phyloP scores from a whole-genome alignment of 2,329 filamentous ascomycete species.

The Elsinoe perseae region DNA sequence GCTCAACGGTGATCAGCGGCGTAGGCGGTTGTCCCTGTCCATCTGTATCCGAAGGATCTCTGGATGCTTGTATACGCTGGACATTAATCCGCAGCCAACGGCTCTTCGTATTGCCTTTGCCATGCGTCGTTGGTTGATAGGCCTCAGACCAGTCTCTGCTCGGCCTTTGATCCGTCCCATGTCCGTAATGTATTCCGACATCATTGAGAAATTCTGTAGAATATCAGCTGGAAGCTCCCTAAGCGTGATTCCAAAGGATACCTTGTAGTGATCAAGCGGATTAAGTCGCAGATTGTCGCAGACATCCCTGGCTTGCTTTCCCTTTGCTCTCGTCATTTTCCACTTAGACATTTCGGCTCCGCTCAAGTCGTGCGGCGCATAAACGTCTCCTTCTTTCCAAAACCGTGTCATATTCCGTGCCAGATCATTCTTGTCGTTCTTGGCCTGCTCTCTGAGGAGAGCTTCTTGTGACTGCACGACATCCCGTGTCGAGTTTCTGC shows the following conservation, averaged over 20 bases:
- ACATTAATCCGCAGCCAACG: slow-evolving; percentile 85
- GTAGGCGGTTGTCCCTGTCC: slow-evolving; percentile 2
- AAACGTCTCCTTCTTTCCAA: slow-evolving; percentile 75
- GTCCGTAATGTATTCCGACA: slow-evolving; percentile 78
- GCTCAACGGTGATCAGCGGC: neutral
- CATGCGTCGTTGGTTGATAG: slow-evolving; percentile 85
- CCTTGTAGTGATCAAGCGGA: slow-evolving; percentile 80
- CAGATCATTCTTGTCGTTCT: slow-evolving; percentile 40
- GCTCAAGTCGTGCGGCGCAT: slow-evolving; percentile 80
- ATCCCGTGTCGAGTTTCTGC: neutral
- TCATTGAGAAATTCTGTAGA: slow-evolving; percentile 77
- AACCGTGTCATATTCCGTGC: slow-evolving; percentile 58
- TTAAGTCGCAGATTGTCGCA: slow-evolving; percentile 74
- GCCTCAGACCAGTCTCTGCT: slow-evolving; percentile 68
- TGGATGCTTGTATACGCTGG: slow-evolving; percentile 82
- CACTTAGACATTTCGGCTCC: slow-evolving; percentile 74
- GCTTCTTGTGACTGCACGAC: neutral
- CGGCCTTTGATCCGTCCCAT: slow-evolving; percentile 78
- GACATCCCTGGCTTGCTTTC: slow-evolving; percentile 51
- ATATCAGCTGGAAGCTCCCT: slow-evolving; percentile 17
- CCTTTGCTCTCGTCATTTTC: slow-evolving; percentile 50
- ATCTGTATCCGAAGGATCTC: slow-evolving; percentile 51
- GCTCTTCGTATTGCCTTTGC: slow-evolving; percentile 85
- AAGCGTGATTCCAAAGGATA: slow-evolving; percentile 36
- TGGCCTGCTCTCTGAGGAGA: neutral